A percentile compares a stretch with the other conserved stretches of the same genome.
phyloP scores from a whole-genome alignment of 225 moss, liverwort and hornwort genomes.

The Marchantia polymorpha region DNA sequence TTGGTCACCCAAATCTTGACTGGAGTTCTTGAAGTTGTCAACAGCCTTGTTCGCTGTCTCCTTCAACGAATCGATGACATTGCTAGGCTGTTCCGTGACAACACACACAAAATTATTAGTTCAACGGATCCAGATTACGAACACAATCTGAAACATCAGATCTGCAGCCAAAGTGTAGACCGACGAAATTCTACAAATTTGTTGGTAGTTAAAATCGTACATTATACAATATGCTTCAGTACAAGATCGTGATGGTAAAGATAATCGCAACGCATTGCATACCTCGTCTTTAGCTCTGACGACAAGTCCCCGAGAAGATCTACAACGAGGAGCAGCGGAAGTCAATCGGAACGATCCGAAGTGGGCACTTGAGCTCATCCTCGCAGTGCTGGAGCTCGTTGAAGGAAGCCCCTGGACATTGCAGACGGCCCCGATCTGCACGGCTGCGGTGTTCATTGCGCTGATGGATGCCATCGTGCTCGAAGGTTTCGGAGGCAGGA shows the following conservation, averaged over 20 bases:
- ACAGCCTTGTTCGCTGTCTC: constrained; percentile 5
- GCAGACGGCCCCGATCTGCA: constrained; percentile 10
- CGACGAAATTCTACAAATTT: not conserved
- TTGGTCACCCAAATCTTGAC: constrained; percentile 18
- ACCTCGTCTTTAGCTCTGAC: constrained; percentile 29
- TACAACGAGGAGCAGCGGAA: not conserved
- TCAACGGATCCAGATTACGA: not conserved
- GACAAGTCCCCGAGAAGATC: not conserved
- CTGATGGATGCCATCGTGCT: constrained; percentile 21
- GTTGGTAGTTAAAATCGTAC: no score
- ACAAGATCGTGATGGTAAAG: not conserved
- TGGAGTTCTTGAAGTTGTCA: constrained; percentile 8
- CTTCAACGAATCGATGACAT: constrained; percentile 22
- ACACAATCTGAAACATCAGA: not conserved
- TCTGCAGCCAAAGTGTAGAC: not conserved
- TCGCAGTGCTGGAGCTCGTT: not conserved
- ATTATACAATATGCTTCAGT: no score
- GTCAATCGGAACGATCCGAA: not conserved
- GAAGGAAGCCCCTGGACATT: not conserved
- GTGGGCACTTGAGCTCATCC: constrained; percentile 13
- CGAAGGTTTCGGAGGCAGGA: not conserved
- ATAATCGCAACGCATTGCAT: not conserved
- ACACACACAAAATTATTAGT: not conserved
- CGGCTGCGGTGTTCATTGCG: not conserved
- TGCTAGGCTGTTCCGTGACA: not conserved